A percentile compares a stretch with the other conserved stretches of the same genome.
Conservation (phyloP, 768 basidiomycete genomes). For the Termitomyces sp. region DNA sequence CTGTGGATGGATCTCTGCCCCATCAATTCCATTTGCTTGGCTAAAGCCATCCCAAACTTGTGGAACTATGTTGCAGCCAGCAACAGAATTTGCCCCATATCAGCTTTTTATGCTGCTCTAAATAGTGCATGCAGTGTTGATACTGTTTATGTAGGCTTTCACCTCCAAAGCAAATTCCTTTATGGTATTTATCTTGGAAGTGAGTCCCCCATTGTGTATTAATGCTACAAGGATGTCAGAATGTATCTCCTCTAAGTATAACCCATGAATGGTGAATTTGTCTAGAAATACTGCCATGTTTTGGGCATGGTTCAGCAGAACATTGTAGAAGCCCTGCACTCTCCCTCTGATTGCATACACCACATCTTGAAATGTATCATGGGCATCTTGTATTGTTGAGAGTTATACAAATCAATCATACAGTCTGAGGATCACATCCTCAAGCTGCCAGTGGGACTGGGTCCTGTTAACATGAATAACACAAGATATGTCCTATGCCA, state of each 20-base stretch:
- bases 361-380: too few relatives aligned
- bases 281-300: not conserved
- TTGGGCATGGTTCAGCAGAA: not conserved
- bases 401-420: too few relatives aligned
- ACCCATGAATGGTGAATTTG: not conserved
- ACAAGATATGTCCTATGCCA: too few relatives aligned
- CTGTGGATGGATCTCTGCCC: too few relatives aligned
- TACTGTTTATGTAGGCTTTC: not conserved
- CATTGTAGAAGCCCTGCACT: not conserved
- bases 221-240: not conserved
- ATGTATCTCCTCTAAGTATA: not conserved
- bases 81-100: not conserved
- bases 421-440: too few relatives aligned
- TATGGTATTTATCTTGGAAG: not conserved
- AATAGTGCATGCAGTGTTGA: not conserved
- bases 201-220: not conserved
- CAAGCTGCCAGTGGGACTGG: too few relatives aligned
- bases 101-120: not conserved
- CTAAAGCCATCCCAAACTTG: too few relatives aligned
- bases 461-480: too few relatives aligned
- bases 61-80: not conserved
- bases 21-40: too few relatives aligned
- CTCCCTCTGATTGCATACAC: not conserved
- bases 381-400: too few relatives aligned
- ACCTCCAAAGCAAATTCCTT: not conserved